Evolutionary conservation across 805 yeast species (phyloP).

Genomic region (Millerozyma miso): DNA sequence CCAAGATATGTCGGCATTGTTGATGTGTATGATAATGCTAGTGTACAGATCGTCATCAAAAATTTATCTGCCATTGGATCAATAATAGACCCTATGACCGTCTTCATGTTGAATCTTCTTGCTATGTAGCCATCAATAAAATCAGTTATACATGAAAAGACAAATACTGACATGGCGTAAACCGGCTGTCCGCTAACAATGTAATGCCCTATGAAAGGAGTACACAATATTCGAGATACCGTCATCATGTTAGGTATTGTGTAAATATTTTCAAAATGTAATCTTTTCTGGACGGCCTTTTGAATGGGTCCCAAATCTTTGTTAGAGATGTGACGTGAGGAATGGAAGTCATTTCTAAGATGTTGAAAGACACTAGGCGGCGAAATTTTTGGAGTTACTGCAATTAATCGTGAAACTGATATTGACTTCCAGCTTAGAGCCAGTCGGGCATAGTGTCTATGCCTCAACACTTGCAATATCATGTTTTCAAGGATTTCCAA

Average conservation of each 20-base stretch:
- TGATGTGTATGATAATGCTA: slow-evolving; percentile 63
- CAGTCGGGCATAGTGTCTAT: background rate
- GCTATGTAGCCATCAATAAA: slow-evolving; percentile 91
- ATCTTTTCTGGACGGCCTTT: background rate
- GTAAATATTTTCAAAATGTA: slow-evolving; percentile 52
- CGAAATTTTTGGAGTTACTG: background rate
- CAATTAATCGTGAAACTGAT: background rate
- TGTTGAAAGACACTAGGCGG: background rate
- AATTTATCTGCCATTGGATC: slow-evolving; percentile 96
- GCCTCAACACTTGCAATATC: background rate
- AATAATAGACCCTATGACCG: slow-evolving; percentile 82
- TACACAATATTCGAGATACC: slow-evolving; percentile 67
- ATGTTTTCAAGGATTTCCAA: background rate
- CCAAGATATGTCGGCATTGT: slow-evolving; percentile 68
- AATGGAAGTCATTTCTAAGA: background rate
- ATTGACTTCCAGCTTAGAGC: background rate
- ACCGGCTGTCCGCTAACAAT: slow-evolving; percentile 60
- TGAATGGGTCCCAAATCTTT: background rate
- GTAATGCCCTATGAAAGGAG: slow-evolving; percentile 83
- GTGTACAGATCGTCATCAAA: slow-evolving; percentile 81
- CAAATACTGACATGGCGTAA: slow-evolving; percentile 68
- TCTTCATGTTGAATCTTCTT: slow-evolving; percentile 66
- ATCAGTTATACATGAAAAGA: slow-evolving; percentile 87
- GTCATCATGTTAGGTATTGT: slow-evolving; percentile 89
- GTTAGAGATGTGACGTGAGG: background rate